Base-by-base conservation (phyloP, 1,139 yeast genomes). In the Spathaspora sp. region DNA sequence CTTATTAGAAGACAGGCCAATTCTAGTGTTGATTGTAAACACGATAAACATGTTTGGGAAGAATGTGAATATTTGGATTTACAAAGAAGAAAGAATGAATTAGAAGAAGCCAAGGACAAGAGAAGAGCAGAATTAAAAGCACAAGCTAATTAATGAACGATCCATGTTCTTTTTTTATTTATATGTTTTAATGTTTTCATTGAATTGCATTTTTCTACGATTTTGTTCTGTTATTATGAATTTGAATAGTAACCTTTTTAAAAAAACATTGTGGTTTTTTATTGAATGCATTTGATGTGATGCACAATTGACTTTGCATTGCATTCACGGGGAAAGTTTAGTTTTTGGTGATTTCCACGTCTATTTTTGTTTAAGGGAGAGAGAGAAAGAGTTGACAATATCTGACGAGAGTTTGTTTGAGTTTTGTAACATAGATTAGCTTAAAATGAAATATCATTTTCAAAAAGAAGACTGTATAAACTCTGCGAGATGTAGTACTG, bases 21-120 rank as follows among this genome's bases (percentile, higher is more conserved):
- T 58, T 64, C 72, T 4, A 64, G 74, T 8, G 74, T 74, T 45
- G 83, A 81, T 60, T 89, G 96, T 68, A 77, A 79, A 52, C 86
- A 84, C 55, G 90, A 86, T 68, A 82, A 90, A 65, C 95, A 88
- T 57, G 80, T 82, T 39, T 89, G 91, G 77, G 96, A 88, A 68
- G 88, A 86, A 61, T 88, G 96, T 67, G 88, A 88, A 67, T 86
- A 86, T 67, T 70, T 84, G 67, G 96, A 88, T 64, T 88, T 85
- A 72, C 80, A 83, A 63, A 82, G 95, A 72, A 81, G 96, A 69
- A 88, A 86, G 52, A 76, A 82, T 64, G 91, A 86, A 67, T 74
- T 86, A 65, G 79, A 81, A 58, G 78, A 76, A 48, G 70, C 76
- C 55, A 83, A 81, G 65, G 77, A 68, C 45, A 63, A 70, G 53